Conservation (phyloP, 1,284 basidiomycete genomes). For the Flammula alnicola region DNA sequence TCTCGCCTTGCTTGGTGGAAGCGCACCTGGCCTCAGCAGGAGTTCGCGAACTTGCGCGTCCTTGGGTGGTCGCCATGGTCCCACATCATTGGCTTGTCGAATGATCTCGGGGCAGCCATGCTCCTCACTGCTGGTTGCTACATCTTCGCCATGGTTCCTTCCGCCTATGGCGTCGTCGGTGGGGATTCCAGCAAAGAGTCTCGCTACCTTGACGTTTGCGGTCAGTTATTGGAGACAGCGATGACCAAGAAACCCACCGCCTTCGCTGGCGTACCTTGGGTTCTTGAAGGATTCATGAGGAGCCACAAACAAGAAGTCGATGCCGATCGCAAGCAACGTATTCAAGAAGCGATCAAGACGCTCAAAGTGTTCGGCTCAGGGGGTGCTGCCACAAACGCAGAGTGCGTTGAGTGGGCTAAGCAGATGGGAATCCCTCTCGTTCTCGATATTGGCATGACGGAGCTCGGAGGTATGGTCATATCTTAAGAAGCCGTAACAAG, state of each 20-base stretch:
- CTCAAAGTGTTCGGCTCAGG: slow-evolving; percentile 34
- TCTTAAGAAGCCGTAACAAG: neutral
- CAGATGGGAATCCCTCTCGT: slow-evolving; percentile 32
- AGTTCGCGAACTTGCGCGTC: slow-evolving; percentile 32
- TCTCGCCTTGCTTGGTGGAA: slow-evolving; percentile 31
- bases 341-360: slow-evolving; percentile 22
- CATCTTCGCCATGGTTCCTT: slow-evolving; percentile 36
- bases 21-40: slow-evolving; percentile 29
- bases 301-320: slow-evolving; percentile 25
- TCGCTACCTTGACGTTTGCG: slow-evolving; percentile 28
- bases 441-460: slow-evolving; percentile 41
- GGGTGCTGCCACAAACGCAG: slow-evolving; percentile 34
- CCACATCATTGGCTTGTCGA: slow-evolving; percentile 35
- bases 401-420: slow-evolving; percentile 33
- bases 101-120: slow-evolving; percentile 32
- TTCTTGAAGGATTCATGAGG: slow-evolving; percentile 31
- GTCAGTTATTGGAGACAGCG: slow-evolving; percentile 29
- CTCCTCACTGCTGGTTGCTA: slow-evolving; percentile 36
- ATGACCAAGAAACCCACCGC: slow-evolving; percentile 25
- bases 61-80: slow-evolving; percentile 41
- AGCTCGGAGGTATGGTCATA: slow-evolving; percentile 33
- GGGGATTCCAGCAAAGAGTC: slow-evolving; percentile 16
- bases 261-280: slow-evolving; percentile 35
- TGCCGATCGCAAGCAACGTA: slow-evolving; percentile 18
- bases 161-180: slow-evolving; percentile 28